Evolutionary conservation across 2,329 filamentous ascomycete genomes (phyloP).

Genomic region (Colletotrichum sidae): DNA sequence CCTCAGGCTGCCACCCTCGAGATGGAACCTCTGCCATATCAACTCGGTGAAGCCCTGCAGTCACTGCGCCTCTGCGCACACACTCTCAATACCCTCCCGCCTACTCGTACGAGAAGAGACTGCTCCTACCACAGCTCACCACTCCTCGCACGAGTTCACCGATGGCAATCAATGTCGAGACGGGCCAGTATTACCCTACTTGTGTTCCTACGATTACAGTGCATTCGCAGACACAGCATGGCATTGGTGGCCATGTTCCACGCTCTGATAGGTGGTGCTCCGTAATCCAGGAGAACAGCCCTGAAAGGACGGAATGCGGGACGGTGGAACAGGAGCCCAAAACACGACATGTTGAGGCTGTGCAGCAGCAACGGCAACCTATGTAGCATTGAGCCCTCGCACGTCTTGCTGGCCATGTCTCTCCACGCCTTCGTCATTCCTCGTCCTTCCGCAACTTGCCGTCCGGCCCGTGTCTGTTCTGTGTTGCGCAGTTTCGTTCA

Average conservation of each 20-base stretch:
- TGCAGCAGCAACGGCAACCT: slow-evolving; percentile 16
- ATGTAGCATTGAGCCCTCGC: neutral
- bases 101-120: neutral
- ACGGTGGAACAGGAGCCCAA: slow-evolving; percentile 17
- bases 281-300: neutral
- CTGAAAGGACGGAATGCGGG: slow-evolving; percentile 22
- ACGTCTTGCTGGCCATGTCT: slow-evolving; percentile 6
- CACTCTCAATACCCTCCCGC: no score
- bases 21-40: no score
- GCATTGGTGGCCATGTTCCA: neutral
- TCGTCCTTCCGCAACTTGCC: slow-evolving; percentile 8
- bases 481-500: slow-evolving; percentile 7
- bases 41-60: no score
- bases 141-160: no score
- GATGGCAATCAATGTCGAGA: neutral
- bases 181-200: neutral
- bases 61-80: no score
- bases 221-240: slow-evolving; percentile 16
- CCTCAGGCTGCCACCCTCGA: no score
- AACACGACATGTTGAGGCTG: slow-evolving; percentile 26
- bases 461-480: slow-evolving; percentile 6
- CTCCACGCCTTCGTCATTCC: slow-evolving; percentile 10
- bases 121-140: neutral
- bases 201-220: slow-evolving; percentile 5
- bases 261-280: neutral